Evolutionary conservation across 1,284 basidiomycete genomes (phyloP), one percentile per base, ranked within the genome.

Genomic region (Schizopora paradoxa): DNA sequence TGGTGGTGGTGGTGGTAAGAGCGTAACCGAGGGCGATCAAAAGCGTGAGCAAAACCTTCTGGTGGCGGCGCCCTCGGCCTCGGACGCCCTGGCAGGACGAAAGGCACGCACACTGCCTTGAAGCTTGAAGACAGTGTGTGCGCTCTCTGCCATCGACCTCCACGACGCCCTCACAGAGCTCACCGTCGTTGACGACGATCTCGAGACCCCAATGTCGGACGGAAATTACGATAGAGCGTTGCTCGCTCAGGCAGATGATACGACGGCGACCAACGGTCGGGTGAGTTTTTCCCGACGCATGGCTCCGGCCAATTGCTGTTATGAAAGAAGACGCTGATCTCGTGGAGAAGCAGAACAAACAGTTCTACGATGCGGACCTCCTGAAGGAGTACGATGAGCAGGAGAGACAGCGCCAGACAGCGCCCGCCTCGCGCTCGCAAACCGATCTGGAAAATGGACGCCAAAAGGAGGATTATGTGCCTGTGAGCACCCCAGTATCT

Each of bases 251-350:
- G 66, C 66, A 41, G 67, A 66, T 25, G 61, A 50, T 48, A 60
- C 61, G 4, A 63, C 67, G 18, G 61, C 61, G 32, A 61, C 58
- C 22, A 63, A 63, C 50, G 65, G 61, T 50, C 66, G 68, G 61
- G 68, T 66, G 32, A 36, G 66, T 57, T 18, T 21, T 39, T 21
- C 7, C 35, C 32, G 21, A 34, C 16, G 23, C 4, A 16, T 16
- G 3, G 1, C 22, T n/a, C n/a, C n/a, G n/a, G n/a, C n/a, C n/a
- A n/a, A n/a, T n/a, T n/a, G n/a, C n/a, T n/a, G n/a, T n/a, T n/a
- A n/a, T n/a, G n/a, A n/a, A n/a, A n/a, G n/a, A n/a, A n/a, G n/a
- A n/a, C 22, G 27, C 32, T 37, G 18, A 48, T 16, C 31, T 21
- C n/a, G 18, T 29, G 13, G n/a, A 43, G 40, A 45, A 39, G 13